Base-by-base conservation (phyloP, 371 early-diverging fungal species). In the Rhizomucor pusillus region DNA sequence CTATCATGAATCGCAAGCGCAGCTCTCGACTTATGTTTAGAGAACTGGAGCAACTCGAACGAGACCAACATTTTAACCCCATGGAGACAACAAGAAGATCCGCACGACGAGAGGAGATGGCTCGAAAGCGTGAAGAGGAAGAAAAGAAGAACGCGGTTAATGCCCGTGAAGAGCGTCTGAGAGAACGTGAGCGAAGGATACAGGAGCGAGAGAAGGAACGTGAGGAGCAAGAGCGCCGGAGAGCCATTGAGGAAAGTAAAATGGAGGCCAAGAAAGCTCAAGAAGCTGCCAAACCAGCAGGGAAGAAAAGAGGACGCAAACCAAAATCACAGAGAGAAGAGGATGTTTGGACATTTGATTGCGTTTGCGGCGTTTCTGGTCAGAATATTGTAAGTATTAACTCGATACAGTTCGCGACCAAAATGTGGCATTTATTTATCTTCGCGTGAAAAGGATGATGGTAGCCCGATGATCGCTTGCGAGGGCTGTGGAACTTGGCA, bases 401-500 rank as follows among this genome's bases (percentile, higher is more conserved):
- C 20, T 13, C 14, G 18, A 14, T 13, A 44, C 24, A 4, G 48
- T n/a, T n/a, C n/a, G n/a, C n/a, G n/a, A n/a, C n/a, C n/a, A n/a
- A n/a, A n/a, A n/a, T n/a, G n/a, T n/a, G n/a, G n/a, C n/a, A n/a
- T n/a, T n/a, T n/a, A n/a, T n/a, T n/a, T n/a, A n/a, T 24, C n/a
- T 46, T 24, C 24, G 19, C 23, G n/a, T 48, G 22, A 0, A 10
- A 66, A 83, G 83, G 84, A 84, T 59, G 89, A 90, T 71, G 90
- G 89, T n/a, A 73, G 69, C 24, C 82, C 87, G 0, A 83, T 90
- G 85, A 82, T 88, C 54, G 86, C 86, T 1, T 90, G 90, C 46
- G 85, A 76, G 13, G 63, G 67, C 20, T 90, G 90, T 63, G 74
- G 75, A 22, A 75, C 73, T 0, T 90, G 90, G 90, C 84, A 84